A percentile compares a stretch with the other conserved stretches of the same genome.
phyloP scores from a whole-genome alignment of 1,284 basidiomycete genomes.

The Pseudozyma tsukubaensis region DNA sequence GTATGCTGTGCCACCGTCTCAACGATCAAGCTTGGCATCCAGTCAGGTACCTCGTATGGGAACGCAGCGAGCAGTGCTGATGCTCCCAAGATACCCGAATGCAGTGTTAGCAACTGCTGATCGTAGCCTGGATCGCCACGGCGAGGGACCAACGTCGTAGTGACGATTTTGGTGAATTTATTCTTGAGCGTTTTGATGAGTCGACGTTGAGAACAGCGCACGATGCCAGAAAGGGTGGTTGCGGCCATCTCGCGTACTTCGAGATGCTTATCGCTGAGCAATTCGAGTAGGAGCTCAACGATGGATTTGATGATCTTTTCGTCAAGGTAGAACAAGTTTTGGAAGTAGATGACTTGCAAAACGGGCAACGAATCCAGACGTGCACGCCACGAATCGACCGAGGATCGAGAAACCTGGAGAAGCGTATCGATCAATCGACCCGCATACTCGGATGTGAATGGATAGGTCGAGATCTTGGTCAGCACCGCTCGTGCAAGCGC shows the following conservation, averaged over 20 bases:
- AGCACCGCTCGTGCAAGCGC: conserved; percentile 56
- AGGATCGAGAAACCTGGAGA: conserved; percentile 50
- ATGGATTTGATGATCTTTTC: conserved; percentile 46
- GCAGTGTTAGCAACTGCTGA: conserved; percentile 79
- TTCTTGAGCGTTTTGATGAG: conserved; percentile 80
- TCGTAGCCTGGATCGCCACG: conserved; percentile 76
- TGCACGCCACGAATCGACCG: conserved; percentile 63
- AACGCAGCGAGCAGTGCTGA: conserved; percentile 83
- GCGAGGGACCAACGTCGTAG: conserved; percentile 72
- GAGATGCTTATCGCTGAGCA: conserved; percentile 61
- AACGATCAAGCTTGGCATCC: conserved; percentile 81
- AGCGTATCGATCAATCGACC: conserved; percentile 51
- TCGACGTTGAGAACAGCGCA: conserved; percentile 90
- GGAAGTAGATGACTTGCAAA: conserved; percentile 67
- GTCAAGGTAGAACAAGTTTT: conserved; percentile 64
- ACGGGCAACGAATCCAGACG: conserved; percentile 63
- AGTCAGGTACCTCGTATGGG: conserved; percentile 85
- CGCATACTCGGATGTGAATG: conserved; percentile 51
- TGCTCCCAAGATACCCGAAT: conserved; percentile 88
- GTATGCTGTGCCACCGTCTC: conserved; percentile 78
- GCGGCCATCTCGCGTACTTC: conserved; percentile 68
- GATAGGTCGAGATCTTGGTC: conserved; percentile 60
- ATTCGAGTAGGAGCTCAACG: conserved; percentile 56
- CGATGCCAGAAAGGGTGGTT: conserved; percentile 82
- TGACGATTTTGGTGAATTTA: conserved; percentile 55